Conservation (phyloP, 805 yeast species). For the Crinitomyces ghanaensis region DNA sequence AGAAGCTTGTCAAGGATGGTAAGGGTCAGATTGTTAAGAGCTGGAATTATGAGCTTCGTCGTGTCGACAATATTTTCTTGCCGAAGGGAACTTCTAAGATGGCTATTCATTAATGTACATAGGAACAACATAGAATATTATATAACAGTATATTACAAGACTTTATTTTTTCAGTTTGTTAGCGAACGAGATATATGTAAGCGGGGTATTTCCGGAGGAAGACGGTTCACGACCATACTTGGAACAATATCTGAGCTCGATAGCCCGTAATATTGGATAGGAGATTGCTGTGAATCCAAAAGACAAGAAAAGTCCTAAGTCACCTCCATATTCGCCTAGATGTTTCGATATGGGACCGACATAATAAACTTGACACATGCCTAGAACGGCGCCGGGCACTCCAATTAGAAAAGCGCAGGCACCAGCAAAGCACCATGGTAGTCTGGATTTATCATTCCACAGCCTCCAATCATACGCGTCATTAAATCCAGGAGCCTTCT, state of each 20-base stretch:
- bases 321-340: constrained; percentile 63
- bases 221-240: not conserved
- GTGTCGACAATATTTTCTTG: constrained; percentile 36
- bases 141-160: too few relatives aligned
- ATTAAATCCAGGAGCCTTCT: constrained; percentile 27
- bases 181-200: not conserved
- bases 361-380: constrained; percentile 83
- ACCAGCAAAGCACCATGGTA: constrained; percentile 68
- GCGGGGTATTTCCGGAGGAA: not conserved
- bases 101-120: constrained; percentile 13
- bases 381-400: constrained; percentile 70
- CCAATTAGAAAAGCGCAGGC: constrained; percentile 54
- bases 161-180: too few relatives aligned
- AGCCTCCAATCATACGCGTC: constrained; percentile 58
- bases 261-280: constrained; percentile 55
- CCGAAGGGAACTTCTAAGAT: constrained; percentile 19
- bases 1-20: constrained; percentile 34
- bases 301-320: constrained; percentile 69
- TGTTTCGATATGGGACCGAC: constrained; percentile 59
- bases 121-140: too few relatives aligned
- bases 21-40: constrained; percentile 40
- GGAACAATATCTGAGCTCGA: constrained; percentile 38
- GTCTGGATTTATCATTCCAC: constrained; percentile 52
- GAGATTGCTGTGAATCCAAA: constrained; percentile 56
- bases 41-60: constrained; percentile 48